A percentile compares a stretch with the other conserved stretches of the same genome.
phyloP scores from a whole-genome alignment of 768 basidiomycete genomes.

The Pleurotus tuoliensis region DNA sequence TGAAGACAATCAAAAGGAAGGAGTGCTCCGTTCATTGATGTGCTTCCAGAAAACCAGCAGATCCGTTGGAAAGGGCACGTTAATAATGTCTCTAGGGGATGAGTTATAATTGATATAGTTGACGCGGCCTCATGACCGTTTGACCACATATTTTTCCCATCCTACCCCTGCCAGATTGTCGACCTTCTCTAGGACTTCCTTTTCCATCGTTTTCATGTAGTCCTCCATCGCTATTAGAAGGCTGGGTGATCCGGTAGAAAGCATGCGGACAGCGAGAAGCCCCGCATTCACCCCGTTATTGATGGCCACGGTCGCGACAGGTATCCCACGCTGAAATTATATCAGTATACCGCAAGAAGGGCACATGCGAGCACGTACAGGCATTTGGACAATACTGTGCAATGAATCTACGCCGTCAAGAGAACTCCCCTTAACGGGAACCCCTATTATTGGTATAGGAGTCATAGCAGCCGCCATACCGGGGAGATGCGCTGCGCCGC shows the following conservation, averaged over 20 bases:
- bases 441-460: constrained; percentile 87
- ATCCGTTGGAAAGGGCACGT: too few species aligned
- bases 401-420: constrained; percentile 97
- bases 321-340: constrained; percentile 76
- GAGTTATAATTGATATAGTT: constrained; percentile 2
- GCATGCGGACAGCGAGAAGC: constrained; percentile 86
- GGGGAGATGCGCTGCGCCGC: constrained; percentile 97
- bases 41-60: too few species aligned
- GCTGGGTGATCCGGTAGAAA: constrained; percentile 67
- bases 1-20: too few species aligned
- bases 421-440: constrained; percentile 92
- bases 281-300: constrained; percentile 94
- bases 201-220: constrained; percentile 67
- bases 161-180: constrained; percentile 73
- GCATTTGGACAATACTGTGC: constrained; percentile 99
- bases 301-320: constrained; percentile 96
- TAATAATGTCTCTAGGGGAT: too few species aligned
- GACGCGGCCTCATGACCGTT: constrained; percentile 16
- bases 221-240: constrained; percentile 65
- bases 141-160: constrained; percentile 78
- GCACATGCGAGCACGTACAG: constrained; percentile 50
- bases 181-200: constrained; percentile 77
- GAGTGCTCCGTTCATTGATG: too few species aligned
- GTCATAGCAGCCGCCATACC: constrained; percentile 99
- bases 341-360: neutral